Base-by-base conservation (phyloP, 768 basidiomycete genomes). In the Trametes coccinea region DNA sequence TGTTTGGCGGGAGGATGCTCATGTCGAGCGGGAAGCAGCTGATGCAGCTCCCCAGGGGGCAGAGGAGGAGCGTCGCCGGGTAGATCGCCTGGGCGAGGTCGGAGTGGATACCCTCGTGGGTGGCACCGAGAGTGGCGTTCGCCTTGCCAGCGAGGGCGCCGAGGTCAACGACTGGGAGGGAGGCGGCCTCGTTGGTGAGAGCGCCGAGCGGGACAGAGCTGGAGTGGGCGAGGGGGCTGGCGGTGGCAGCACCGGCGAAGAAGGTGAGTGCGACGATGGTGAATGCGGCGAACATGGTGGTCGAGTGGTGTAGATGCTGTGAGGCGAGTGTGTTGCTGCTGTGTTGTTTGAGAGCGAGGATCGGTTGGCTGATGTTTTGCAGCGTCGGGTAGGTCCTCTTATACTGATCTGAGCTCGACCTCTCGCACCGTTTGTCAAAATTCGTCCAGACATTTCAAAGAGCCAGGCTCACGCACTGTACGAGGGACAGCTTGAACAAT, bases 191-290 rank as follows among this genome's bases (percentile, higher is more conserved):
- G 39, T 49, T n/a, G 40, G 56, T 57, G 27, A 31, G 48, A 14
- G 8, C 14, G 39, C 27, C 37, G 27, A 22, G 11, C n/a, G 27
- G 4, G 59, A 53, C 33, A 9, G 51, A 30, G 37, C 9, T 46
- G 14, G 48, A 2, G 11, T 49, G 48, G 48, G 94, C 34, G 11
- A 37, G 34, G 11, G 34, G 75, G 81, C 77, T 63, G 81, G 34
- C 58, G 37, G 6, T n/a, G 14, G 29, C 57, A 17, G 40, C n/a
- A 22, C 37, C 47, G 33, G 43, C 44, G 43, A 60, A 14, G 51
- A 53, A 10, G 11, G 59, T 51, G 34, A 60, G 33, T 1, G 51
- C 44, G 43, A 60, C 8, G 30, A 55, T 7, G 37, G 47, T 50
- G 56, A 57, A 34, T 37, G 59, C 22, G 16, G 51, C 37, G 41